These are phyloP conservation scores for Cyclotella kingstonii DNA, from an alignment of 108 stramenopile genomes.

Conservation along the genomic window DNA sequence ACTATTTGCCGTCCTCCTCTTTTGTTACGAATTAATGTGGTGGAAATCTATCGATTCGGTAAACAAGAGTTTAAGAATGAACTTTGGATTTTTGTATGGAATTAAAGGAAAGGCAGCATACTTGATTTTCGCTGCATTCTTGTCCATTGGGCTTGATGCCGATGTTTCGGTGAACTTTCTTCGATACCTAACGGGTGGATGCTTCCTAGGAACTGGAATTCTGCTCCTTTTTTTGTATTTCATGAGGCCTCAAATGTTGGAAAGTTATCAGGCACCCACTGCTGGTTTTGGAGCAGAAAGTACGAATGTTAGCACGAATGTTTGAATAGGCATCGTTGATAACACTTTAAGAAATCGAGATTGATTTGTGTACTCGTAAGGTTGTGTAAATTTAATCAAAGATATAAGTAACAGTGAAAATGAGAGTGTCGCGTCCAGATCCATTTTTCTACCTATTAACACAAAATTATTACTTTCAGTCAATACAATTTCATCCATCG, in stretches of 20 bases:
- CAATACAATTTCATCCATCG: no score
- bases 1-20: constrained; percentile 70
- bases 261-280: constrained; percentile 60
- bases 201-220: constrained; percentile 58
- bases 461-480: no score
- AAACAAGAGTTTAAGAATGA: constrained; percentile 72
- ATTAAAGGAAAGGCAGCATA: constrained; percentile 76
- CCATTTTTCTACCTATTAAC: no score
- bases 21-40: constrained; percentile 84
- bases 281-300: constrained; percentile 51
- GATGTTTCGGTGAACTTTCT: constrained; percentile 51
- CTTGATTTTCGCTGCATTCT: constrained; percentile 85
- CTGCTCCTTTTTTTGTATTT: constrained; percentile 59
- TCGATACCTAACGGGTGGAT: constrained; percentile 56
- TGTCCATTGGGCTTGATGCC: constrained; percentile 65
- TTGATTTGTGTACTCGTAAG: no score
- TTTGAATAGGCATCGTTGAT: no score
- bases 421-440: no score
- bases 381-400: no score
- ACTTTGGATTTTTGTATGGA: constrained; percentile 90
- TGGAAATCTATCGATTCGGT: constrained; percentile 64
- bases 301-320: not conserved
- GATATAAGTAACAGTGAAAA: no score
- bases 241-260: constrained; percentile 54
- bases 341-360: no score